These are phyloP conservation scores for Saccharomycopsis capsularis DNA, from an alignment of 805 yeast species.

Conservation along the genomic window DNA sequence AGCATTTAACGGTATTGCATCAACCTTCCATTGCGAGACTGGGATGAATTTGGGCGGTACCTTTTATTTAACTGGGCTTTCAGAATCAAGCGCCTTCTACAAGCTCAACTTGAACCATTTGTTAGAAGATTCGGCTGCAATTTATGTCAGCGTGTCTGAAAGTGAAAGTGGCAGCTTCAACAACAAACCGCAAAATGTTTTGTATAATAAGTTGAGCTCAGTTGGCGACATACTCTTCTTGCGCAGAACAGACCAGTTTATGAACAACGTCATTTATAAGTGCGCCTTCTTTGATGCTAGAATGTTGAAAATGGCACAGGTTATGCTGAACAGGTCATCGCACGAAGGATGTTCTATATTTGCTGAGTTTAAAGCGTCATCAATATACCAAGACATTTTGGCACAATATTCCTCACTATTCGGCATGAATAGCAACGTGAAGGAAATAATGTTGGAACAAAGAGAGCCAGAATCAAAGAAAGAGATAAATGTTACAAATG, in stretches of 20 bases:
- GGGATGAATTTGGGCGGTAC: background rate
- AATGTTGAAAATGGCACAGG: background rate
- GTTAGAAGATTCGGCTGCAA: background rate
- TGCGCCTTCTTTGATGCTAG: background rate
- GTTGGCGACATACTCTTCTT: background rate
- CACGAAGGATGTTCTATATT: background rate
- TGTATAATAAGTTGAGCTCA: background rate
- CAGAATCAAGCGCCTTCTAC: background rate
- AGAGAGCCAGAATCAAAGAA: background rate
- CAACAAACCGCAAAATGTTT: background rate
- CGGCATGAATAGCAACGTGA: no score
- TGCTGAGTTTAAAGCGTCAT: background rate
- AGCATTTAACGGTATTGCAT: conserved; percentile 16
- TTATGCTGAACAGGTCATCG: background rate
- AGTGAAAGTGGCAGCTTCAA: no score
- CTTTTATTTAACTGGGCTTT: background rate
- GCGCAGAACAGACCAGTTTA: background rate
- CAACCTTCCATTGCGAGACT: background rate
- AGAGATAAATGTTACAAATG: background rate
- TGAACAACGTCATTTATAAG: background rate
- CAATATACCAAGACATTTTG: background rate
- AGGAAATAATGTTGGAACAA: background rate
- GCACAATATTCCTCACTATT: background rate
- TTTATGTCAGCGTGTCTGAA: background rate
- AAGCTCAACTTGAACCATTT: background rate